Percentiles rank a stretch among this genome's conserved stretches.
Conservation (phyloP, 768 basidiomycete genomes). For the Ramaria sp. region DNA sequence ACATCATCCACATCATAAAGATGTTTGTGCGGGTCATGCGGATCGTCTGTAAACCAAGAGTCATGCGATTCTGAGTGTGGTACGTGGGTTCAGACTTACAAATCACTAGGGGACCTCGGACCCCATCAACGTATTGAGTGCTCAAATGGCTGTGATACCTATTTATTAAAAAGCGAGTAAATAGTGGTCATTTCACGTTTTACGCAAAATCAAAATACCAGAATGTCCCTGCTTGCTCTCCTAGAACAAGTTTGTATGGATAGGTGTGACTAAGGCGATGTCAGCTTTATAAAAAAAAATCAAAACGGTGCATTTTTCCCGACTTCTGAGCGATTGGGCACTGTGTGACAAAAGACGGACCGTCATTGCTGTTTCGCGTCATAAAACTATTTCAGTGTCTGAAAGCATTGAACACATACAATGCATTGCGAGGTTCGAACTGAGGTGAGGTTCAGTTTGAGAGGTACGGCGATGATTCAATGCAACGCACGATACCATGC, state of each 20-base stretch:
- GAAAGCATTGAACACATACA: neutral
- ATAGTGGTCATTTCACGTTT: too few relatives aligned
- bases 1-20: conserved; percentile 41
- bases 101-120: conserved; percentile 14
- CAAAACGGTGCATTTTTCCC: too few relatives aligned
- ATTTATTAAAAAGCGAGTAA: neutral
- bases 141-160: conserved; percentile 27
- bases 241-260: neutral
- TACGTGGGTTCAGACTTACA: neutral
- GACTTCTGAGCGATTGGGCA: conserved; percentile 6
- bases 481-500: conserved; percentile 8
- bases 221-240: conserved; percentile 32
- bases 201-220: conserved; percentile 19
- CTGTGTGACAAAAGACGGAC: conserved; percentile 7
- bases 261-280: neutral
- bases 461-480: neutral
- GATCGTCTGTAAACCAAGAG: neutral
- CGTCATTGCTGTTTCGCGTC: neutral
- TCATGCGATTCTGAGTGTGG: neutral
- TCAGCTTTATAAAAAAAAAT: too few relatives aligned
- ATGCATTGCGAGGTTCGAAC: conserved; percentile 7
- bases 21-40: conserved; percentile 6
- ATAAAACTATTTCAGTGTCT: too few relatives aligned
- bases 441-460: neutral
- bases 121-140: conserved; percentile 29